Percentiles rank a stretch among this genome's conserved stretches.
Evolutionary conservation across 1,284 basidiomycete species (phyloP).

Genomic region (Cutaneotrichosporon cutaneum): DNA sequence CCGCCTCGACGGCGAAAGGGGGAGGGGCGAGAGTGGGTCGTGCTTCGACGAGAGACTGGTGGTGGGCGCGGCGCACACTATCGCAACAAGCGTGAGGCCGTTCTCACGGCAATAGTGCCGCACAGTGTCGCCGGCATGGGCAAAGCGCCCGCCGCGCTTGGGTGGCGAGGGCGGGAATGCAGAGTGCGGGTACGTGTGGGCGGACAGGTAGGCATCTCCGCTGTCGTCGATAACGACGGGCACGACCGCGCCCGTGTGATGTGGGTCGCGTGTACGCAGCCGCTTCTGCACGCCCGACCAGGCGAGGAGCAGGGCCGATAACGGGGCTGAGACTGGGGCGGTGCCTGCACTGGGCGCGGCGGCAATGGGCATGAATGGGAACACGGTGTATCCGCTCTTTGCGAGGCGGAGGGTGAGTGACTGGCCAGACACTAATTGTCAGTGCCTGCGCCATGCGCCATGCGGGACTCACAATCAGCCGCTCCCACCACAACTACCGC

Average conservation of each 20-base stretch:
- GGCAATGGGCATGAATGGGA: conserved; percentile 40
- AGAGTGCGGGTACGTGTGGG: conserved; percentile 11
- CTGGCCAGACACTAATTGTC: conserved; percentile 38
- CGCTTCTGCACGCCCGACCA: conserved; percentile 46
- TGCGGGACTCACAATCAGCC: conserved; percentile 33
- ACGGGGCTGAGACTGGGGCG: conserved; percentile 26
- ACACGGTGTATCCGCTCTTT: conserved; percentile 47
- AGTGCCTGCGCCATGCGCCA: not conserved
- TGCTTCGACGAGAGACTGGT: not conserved
- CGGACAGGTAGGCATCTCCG: conserved; percentile 18
- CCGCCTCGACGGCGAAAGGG: conserved; percentile 3
- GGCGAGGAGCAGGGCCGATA: conserved; percentile 39
- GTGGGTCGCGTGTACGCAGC: conserved; percentile 31
- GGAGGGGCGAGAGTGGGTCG: conserved; percentile 1
- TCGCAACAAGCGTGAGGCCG: conserved; percentile 33
- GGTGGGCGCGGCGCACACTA: conserved; percentile 32
- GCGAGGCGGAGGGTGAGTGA: conserved; percentile 44
- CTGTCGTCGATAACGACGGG: conserved; percentile 47
- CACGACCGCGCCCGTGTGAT: conserved; percentile 41
- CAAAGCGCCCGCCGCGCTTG: conserved; percentile 28
- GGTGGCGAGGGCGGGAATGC: conserved; percentile 21
- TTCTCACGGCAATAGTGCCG: conserved; percentile 46
- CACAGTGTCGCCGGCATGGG: conserved; percentile 46
- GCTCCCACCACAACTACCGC: conserved; percentile 46
- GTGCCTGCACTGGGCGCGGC: conserved; percentile 19